Base-by-base conservation (phyloP, 2,329 filamentous ascomycete genomes). In the Magnaporthiopsis incrustans region DNA sequence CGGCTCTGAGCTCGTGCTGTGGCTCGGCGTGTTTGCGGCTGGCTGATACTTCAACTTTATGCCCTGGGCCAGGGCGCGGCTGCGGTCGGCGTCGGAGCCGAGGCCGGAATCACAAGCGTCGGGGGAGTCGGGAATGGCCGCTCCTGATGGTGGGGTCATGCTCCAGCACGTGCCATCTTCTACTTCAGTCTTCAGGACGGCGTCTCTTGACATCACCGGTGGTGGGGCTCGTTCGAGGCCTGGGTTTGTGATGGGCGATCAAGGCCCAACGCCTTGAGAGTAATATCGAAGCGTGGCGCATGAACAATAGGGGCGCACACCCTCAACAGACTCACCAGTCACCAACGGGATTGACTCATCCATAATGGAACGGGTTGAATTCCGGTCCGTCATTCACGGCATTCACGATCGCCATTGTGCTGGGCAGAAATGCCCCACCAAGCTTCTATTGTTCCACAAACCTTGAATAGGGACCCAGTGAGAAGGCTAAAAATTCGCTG, bases 21-120 rank as follows among this genome's bases (percentile, higher is more conserved):
- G 88, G 88, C 78, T 85, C 57, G 88, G 88, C 0, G 80, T 90
- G 2, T 87, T 89, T 72, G 81, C 82, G 0, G 87, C 83, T 65
- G 88, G 87, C 0, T 85, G 81, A 1, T 87, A 87, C 66, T 89
- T 67, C 32, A 60, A 60, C 32, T 72, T 90, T 3, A 63, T 79
- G 15, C 86, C 87, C 1, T 88, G 85, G 85, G 66, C 84, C 0
- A 73, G 73, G 65, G 71, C 73, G 63, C 78, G 73, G 67, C 64
- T 75, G 53, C 6, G 38, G 12, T n/a, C 44, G 5, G 44, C 6
- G 44, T 53, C 44, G 44, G 44, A 53, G 44, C 8, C 44, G 18
- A 53, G 44, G 44, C 44, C 22, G 1, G 14, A 2, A n/a, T n/a
- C n/a, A n/a, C n/a, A n/a, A n/a, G n/a, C n/a, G n/a, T 53, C 44